A percentile compares a stretch with the other conserved stretches of the same genome.
phyloP scores from a whole-genome alignment of 192 early-diverging fungal genomes.

The Coemansia guatemalensis region DNA sequence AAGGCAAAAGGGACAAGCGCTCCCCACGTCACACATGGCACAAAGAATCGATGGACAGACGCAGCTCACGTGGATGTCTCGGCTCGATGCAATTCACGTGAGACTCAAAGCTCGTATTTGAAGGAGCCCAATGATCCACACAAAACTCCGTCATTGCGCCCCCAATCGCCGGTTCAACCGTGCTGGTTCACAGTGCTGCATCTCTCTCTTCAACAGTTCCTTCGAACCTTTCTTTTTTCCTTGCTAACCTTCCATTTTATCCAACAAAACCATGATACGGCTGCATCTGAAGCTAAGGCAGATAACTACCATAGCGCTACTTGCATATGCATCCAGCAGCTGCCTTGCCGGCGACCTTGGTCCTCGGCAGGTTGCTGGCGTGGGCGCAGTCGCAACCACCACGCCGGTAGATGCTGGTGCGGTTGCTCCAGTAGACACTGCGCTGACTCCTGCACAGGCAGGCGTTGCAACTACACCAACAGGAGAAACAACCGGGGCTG shows the following conservation, averaged over 20 bases:
- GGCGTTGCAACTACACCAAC: conserved; percentile 5
- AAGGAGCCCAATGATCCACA: too few species aligned
- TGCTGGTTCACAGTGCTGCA: not conserved
- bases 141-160: too few species aligned
- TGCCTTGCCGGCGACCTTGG: not conserved
- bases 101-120: not conserved
- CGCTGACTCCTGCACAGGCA: not conserved
- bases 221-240: not conserved
- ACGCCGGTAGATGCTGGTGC: conserved; percentile 5
- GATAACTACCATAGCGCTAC: not conserved
- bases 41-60: conserved; percentile 2
- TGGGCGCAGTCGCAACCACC: not conserved
- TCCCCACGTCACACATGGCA: conserved; percentile 3
- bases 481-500: conserved; percentile 1
- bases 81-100: conserved; percentile 15
- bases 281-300: not conserved
- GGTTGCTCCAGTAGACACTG: not conserved
- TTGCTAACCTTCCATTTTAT: not conserved
- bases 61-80: conserved; percentile 14
- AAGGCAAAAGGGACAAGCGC: conserved; percentile 4
- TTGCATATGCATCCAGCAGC: conserved; percentile 6
- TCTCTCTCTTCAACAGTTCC: not conserved
- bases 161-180: not conserved
- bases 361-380: conserved; percentile 5
- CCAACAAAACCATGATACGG: conserved; percentile 7